These are phyloP conservation scores for Venturia aucupariae DNA, from an alignment of 2,329 filamentous ascomycete species.

Conservation along the genomic window DNA sequence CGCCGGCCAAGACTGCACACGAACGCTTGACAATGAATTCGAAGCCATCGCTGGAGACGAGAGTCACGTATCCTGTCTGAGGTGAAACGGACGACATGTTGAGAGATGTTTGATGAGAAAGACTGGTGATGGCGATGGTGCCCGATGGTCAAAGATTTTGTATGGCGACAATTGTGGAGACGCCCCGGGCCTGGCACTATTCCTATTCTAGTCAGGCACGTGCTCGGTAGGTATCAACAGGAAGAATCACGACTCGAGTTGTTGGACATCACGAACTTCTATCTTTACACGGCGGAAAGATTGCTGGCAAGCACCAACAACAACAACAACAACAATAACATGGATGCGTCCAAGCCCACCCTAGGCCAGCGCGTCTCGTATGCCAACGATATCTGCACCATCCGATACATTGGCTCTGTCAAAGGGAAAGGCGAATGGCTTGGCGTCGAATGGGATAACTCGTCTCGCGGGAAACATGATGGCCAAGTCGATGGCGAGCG, in stretches of 20 bases:
- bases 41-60: constrained; percentile 66
- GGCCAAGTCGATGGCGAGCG: constrained; percentile 68
- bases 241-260: too few relatives aligned
- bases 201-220: too few relatives aligned
- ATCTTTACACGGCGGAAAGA: too few relatives aligned
- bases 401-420: constrained; percentile 73
- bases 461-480: constrained; percentile 77
- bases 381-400: constrained; percentile 66
- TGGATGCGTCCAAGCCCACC: background rate
- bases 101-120: background rate
- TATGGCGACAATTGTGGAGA: too few relatives aligned
- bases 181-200: too few relatives aligned
- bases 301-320: too few relatives aligned
- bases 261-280: too few relatives aligned
- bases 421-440: constrained; percentile 74
- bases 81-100: constrained; percentile 4
- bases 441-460: constrained; percentile 94
- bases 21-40: constrained; percentile 68
- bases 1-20: constrained; percentile 58
- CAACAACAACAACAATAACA: background rate
- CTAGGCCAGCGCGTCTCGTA: constrained; percentile 73
- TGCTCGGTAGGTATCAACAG: too few relatives aligned
- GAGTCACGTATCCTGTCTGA: constrained; percentile 61
- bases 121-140: background rate
- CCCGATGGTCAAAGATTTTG: too few relatives aligned